Evolutionary conservation across 352 stramenopile genomes (phyloP).

Genomic region (Phytopythium oedochilum): DNA sequence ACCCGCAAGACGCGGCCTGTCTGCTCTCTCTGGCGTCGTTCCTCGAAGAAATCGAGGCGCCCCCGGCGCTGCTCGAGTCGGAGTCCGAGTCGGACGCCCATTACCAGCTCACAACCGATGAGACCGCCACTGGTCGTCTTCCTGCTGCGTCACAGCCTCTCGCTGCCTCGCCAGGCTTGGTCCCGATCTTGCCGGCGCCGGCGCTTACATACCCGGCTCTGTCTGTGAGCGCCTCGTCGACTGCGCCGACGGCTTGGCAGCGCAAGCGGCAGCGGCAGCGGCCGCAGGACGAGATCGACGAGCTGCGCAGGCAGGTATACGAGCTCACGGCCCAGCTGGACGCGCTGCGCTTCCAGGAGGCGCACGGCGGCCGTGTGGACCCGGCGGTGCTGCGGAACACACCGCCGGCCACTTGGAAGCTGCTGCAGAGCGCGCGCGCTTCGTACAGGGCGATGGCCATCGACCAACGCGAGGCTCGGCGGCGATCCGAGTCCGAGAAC

Average conservation of each 20-base stretch:
- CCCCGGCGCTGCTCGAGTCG: not conserved
- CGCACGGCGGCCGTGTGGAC: not conserved
- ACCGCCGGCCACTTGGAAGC: not conserved
- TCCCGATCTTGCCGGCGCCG: not conserved
- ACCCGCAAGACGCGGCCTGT: not conserved
- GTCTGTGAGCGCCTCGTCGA: not conserved
- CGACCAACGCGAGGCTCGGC: not conserved
- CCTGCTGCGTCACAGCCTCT: not conserved
- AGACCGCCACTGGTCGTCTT: not conserved
- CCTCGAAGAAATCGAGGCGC: not conserved
- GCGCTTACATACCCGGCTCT: no score
- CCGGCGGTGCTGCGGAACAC: not conserved
- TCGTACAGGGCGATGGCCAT: not conserved
- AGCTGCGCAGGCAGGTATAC: constrained; percentile 1
- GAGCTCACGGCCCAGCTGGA: constrained; percentile 1
- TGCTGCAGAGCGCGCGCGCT: not conserved
- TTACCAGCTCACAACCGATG: not conserved
- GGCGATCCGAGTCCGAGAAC: not conserved
- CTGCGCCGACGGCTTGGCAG: not conserved
- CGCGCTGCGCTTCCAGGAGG: not conserved
- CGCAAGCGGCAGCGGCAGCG: not conserved
- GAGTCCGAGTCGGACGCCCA: no score
- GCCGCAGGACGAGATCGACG: constrained; percentile 4
- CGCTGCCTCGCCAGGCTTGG: not conserved
- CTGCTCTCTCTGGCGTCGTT: not conserved